Evolutionary conservation across 192 early-diverging fungal genomes (phyloP), one percentile per base, ranked within the genome.

Genomic region (Podila verticillata): DNA sequence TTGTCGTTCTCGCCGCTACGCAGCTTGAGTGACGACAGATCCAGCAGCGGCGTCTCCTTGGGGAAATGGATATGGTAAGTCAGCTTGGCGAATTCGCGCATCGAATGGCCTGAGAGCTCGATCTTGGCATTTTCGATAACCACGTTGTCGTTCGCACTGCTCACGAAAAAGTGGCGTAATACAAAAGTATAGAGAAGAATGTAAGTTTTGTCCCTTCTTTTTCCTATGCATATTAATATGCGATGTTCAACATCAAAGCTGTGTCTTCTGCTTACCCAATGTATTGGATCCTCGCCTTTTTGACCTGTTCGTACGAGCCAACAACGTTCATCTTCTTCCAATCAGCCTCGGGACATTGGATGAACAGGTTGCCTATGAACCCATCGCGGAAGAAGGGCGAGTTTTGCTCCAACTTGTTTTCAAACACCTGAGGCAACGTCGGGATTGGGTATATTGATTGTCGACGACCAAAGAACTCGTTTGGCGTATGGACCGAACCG

Each of bases 31-130:
- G 64, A 67, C 51, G 64, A 48, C 3, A 81, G 57, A 19, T 82
- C 82, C 13, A 83, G 44, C 6, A 77, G 48, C 22, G 61, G 68
- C 5, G 61, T 58, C 26, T 68, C 62, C 26, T 68, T 49, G 5
- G 65, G 68, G 44, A 85, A 81, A 20, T 85, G 81, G 47, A 85
- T 2, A 34, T 81, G 65, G 57, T 83, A 83, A 15, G 82, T 67
- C 19, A 81, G 73, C 56, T 85, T 85, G 28, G 81, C 59, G 71
- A 70, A 85, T 36, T 66, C 51, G 24, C 78, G 66, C 31, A 70
- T 72, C 2, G 77, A 73, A 3, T 65, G 66, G 5, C 84, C 84
- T 6, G 77, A 68, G 26, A 85, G 44, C 36, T 78, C 78, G 32
- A 85, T 32, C 9, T 31, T 31, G 28, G 77, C 84, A 63, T 80